Conservation (phyloP, 495 filamentous ascomycete species). For the Elasticomyces elasticus region DNA sequence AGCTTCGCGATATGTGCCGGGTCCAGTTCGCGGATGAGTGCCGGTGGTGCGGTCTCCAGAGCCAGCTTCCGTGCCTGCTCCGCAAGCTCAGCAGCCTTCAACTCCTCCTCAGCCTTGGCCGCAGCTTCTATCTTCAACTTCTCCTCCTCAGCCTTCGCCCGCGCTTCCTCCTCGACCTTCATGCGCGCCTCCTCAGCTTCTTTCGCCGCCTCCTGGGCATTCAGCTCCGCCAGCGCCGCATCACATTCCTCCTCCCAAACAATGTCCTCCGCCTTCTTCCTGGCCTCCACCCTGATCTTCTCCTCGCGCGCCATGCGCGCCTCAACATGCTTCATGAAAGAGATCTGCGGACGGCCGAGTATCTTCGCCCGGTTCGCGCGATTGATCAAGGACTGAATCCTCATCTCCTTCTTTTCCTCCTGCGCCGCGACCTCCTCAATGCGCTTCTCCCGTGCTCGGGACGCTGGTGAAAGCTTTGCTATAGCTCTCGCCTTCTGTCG, state of each 20-base stretch:
- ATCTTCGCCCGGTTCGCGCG: background rate
- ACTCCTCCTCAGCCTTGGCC: slow-evolving; percentile 10
- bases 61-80: background rate
- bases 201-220: background rate
- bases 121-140: background rate
- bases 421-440: background rate
- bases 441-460: background rate
- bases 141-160: slow-evolving; percentile 1
- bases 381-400: background rate
- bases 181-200: background rate
- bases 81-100: background rate
- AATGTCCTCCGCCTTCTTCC: background rate
- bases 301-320: background rate
- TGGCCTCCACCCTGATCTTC: background rate
- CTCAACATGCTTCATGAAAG: background rate
- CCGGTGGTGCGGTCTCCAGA: slow-evolving; percentile 21
- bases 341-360: background rate
- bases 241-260: background rate
- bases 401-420: background rate
- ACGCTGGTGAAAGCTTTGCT: background rate
- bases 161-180: background rate
- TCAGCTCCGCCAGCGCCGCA: background rate
- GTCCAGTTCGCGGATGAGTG: slow-evolving; percentile 36
- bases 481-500: no score
- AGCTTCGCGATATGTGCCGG: slow-evolving; percentile 39